Conservation (phyloP, 2,329 filamentous ascomycete genomes). For the Amphichorda felina region DNA sequence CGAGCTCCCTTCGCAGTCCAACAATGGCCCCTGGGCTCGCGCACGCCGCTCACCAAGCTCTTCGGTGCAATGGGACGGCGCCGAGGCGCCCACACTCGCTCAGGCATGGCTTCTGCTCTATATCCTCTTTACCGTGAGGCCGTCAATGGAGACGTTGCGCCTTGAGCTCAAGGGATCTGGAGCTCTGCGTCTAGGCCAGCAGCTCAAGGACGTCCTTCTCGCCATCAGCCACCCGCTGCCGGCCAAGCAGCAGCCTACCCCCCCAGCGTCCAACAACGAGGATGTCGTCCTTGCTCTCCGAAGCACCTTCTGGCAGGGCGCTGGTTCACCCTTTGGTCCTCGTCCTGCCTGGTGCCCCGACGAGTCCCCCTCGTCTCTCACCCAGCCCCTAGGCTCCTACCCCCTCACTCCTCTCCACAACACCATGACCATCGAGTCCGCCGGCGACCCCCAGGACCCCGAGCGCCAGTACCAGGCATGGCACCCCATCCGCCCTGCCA, state of each 20-base stretch:
- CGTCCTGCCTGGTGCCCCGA: constrained; percentile 49
- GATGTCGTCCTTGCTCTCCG: constrained; percentile 31
- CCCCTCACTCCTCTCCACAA: constrained; percentile 37
- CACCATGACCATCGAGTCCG: constrained; percentile 24
- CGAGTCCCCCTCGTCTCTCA: constrained; percentile 23
- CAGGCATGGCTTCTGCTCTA: constrained; percentile 43
- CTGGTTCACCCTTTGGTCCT: constrained; percentile 53
- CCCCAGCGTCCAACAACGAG: constrained; percentile 9
- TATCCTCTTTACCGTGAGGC: constrained; percentile 37
- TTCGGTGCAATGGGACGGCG: constrained; percentile 28
- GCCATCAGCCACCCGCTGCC: constrained; percentile 33
- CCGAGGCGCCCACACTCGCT: constrained; percentile 28
- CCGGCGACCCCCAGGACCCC: constrained; percentile 27
- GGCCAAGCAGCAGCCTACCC: constrained; percentile 7
- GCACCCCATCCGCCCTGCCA: constrained; percentile 60
- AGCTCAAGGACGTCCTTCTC: constrained; percentile 33
- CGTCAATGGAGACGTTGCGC: constrained; percentile 34
- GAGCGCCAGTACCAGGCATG: constrained; percentile 38
- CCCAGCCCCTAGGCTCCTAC: constrained; percentile 28
- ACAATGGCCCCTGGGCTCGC: constrained; percentile 45
- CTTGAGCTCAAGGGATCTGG: constrained; percentile 28
- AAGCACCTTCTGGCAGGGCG: constrained; percentile 58
- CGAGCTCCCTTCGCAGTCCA: constrained; percentile 34
- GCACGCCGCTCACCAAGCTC: constrained; percentile 39
- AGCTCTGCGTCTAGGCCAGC: constrained; percentile 19